These are phyloP conservation scores for Trichoderma reesei DNA, from an alignment of 495 filamentous ascomycete species.

Conservation along the genomic window DNA sequence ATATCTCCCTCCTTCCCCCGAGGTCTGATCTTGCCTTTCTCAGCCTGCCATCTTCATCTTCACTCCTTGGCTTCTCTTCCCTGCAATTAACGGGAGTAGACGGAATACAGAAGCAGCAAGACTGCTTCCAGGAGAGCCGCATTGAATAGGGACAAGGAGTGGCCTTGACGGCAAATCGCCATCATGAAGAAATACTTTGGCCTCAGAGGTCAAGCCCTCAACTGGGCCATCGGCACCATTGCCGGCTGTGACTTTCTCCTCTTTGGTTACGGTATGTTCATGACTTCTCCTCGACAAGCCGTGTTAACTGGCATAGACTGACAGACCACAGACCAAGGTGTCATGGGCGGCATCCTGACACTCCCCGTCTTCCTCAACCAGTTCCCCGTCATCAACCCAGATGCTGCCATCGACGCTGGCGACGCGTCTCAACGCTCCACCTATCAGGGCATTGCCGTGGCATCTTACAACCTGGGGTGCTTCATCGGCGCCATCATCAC, in stretches of 20 bases:
- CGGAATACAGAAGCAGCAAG: not conserved
- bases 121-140: not conserved
- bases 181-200: constrained; percentile 47
- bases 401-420: constrained; percentile 20
- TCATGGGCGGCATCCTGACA: constrained; percentile 51
- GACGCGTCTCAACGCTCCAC: constrained; percentile 38
- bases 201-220: constrained; percentile 54
- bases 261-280: constrained; percentile 32
- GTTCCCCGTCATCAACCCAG: constrained; percentile 49
- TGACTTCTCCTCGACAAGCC: not conserved
- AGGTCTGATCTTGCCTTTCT: not conserved
- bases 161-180: not conserved
- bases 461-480: constrained; percentile 67
- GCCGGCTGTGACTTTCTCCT: constrained; percentile 62
- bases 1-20: not conserved
- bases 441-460: constrained; percentile 50
- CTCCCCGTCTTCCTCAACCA: constrained; percentile 42
- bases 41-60: not conserved
- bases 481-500: constrained; percentile 60
- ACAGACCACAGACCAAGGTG: constrained; percentile 35
- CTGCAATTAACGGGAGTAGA: not conserved
- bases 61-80: not conserved
- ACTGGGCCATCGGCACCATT: constrained; percentile 56
- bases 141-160: not conserved
- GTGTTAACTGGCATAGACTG: constrained; percentile 11